Conservation (phyloP, 108 stramenopile genomes). For the Thalassiosira profunda region DNA sequence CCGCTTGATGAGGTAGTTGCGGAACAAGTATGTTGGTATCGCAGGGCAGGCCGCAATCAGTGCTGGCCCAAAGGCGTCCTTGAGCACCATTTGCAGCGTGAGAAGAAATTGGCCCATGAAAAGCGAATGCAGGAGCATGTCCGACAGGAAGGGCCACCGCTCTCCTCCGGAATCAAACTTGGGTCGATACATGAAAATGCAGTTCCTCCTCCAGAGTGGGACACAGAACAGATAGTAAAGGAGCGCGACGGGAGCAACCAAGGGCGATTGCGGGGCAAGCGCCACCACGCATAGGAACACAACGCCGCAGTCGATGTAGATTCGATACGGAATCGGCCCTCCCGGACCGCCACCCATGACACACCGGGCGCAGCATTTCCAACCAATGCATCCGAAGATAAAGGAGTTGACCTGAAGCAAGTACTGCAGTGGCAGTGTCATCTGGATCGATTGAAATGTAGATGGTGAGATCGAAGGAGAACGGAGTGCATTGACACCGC, state of each 20-base stretch:
- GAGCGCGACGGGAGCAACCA: constrained; percentile 76
- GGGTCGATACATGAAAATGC: constrained; percentile 85
- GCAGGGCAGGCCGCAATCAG: constrained; percentile 66
- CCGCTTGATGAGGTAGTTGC: constrained; percentile 48
- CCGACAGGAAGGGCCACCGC: constrained; percentile 87
- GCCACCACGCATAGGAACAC: constrained; percentile 80
- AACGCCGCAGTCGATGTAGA: constrained; percentile 87
- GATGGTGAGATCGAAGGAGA: background rate
- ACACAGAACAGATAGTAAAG: constrained; percentile 73
- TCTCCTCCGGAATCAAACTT: constrained; percentile 80
- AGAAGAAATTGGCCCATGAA: constrained; percentile 67
- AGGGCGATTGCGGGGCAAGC: constrained; percentile 79
- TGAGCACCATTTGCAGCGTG: constrained; percentile 32
- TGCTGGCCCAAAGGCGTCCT: constrained; percentile 68
- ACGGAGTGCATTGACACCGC: background rate
- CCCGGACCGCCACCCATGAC: constrained; percentile 73
- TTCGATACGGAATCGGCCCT: constrained; percentile 79
- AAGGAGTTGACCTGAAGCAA: constrained; percentile 83
- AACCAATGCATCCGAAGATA: constrained; percentile 54
- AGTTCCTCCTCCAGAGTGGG: constrained; percentile 76
- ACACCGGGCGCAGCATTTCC: constrained; percentile 39
- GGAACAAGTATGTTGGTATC: constrained; percentile 67
- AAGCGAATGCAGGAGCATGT: constrained; percentile 69
- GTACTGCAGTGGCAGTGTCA: constrained; percentile 77
- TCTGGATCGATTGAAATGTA: constrained; percentile 18